Conservation (phyloP, 257 asterid species). For the Parsonsia alboflavescens region DNA sequence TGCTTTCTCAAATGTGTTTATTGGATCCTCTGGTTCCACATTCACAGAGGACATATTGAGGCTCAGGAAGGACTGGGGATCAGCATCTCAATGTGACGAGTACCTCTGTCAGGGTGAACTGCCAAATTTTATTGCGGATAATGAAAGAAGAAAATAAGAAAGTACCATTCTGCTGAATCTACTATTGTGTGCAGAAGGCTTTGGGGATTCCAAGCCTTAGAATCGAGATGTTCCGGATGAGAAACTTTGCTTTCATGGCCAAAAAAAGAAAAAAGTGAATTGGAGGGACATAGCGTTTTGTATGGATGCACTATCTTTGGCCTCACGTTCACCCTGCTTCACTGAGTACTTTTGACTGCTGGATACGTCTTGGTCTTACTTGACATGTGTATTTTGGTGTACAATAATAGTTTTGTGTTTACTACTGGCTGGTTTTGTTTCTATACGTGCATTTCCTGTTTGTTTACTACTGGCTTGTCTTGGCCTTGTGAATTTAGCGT, state of each 20-base stretch:
- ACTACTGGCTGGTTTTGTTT: neutral
- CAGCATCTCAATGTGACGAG: conserved; percentile 81
- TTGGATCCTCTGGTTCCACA: conserved; percentile 91
- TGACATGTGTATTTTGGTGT: conserved; percentile 19
- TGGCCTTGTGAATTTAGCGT: no score
- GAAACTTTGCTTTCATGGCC: neutral
- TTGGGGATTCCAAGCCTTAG: conserved; percentile 4
- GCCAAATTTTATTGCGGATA: conserved; percentile 82
- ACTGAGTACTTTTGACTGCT: neutral
- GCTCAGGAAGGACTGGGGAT: conserved; percentile 89
- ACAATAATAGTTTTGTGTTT: conserved; percentile 14
- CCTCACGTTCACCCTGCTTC: neutral
- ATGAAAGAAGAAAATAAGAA: conserved; percentile 37
- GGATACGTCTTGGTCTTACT: conserved; percentile 11
- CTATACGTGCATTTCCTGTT: no score
- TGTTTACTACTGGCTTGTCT: no score
- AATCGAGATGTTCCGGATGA: neutral
- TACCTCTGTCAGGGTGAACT: conserved; percentile 78
- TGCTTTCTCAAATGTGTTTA: conserved; percentile 79
- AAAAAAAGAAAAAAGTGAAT: conserved; percentile 5
- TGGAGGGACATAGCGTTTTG: neutral
- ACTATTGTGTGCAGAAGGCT: neutral
- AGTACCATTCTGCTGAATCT: neutral
- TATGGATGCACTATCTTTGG: neutral
- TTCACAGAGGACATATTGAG: conserved; percentile 93